Percentiles rank a stretch among this genome's conserved stretches.
phyloP scores from a whole-genome alignment of 2,329 filamentous ascomycete species.

The Didymella glomerata region DNA sequence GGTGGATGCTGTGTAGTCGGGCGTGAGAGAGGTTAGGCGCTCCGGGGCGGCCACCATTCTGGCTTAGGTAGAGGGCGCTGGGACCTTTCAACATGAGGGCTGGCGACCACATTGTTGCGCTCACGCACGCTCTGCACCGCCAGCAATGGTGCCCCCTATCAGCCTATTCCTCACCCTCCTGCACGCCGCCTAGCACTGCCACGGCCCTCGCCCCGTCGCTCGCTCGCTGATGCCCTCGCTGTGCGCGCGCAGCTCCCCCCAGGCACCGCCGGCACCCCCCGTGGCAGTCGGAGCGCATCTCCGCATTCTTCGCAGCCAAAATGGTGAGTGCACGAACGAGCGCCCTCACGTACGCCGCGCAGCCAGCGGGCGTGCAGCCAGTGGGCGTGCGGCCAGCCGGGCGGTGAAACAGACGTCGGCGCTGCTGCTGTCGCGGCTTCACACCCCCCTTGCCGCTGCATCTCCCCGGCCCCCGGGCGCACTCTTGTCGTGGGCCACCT shows the following conservation, averaged over 20 bases:
- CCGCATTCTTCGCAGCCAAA: slow-evolving; percentile 31
- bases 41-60: slow-evolving; percentile 9
- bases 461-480: slow-evolving; percentile 2
- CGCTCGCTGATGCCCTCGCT: slow-evolving; percentile 19
- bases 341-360: slow-evolving; percentile 13
- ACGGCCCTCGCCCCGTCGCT: neutral
- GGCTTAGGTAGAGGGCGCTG: slow-evolving; percentile 9
- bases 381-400: slow-evolving; percentile 7
- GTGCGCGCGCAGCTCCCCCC: slow-evolving; percentile 23
- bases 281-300: slow-evolving; percentile 28
- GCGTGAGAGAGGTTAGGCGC: slow-evolving; percentile 6
- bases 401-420: slow-evolving; percentile 15
- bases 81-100: slow-evolving; percentile 13
- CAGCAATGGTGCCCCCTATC: slow-evolving; percentile 18
- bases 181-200: slow-evolving; percentile 12
- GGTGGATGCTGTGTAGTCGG: slow-evolving; percentile 2
- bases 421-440: slow-evolving; percentile 15
- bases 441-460: slow-evolving; percentile 14
- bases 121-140: slow-evolving; percentile 6
- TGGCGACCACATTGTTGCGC: slow-evolving; percentile 8
- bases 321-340: slow-evolving; percentile 31
- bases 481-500: neutral
- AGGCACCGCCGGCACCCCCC: slow-evolving; percentile 28
- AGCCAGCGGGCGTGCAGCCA: slow-evolving; percentile 13
- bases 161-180: slow-evolving; percentile 1